Evolutionary conservation across 2,329 filamentous ascomycete species (phyloP), one percentile per base, ranked within the genome.

Genomic region (Colletotrichum sp.): DNA sequence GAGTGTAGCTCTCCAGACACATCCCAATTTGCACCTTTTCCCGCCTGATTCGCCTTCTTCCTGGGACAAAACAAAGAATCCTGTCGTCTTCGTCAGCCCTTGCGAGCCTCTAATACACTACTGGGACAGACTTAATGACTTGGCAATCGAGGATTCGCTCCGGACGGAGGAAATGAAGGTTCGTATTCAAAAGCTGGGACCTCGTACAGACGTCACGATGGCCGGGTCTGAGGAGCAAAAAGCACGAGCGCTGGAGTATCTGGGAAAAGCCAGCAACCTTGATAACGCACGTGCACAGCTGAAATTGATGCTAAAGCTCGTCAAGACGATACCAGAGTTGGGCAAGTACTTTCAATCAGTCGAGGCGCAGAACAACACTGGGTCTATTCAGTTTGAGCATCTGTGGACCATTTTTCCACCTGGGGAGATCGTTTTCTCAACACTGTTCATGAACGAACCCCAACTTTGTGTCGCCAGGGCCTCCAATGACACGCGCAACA

Each of bases 371-470:
- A 49, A 44, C 36, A 66, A 49, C 36, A 28, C 34, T 10, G 9
- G 36, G 8, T 66, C 13, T 28, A 28, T 66, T 16, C 36, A 66
- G 0, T 91, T 88, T 69, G 84, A 87, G 12, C 86, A 91, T 65
- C 82, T 88, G 9, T 90, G 88, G 89, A 87, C 87, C 15, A 85
- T 91, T 21, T 89, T 90, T 79, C 84, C 86, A 60, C 89, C 89
- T 1, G 87, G 86, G 1, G 83, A 81, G 52, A 83, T 83, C 5
- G 79, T 90, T 5, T 85, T 86, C 68, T 83, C 85, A 1, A 79
- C 81, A 10, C 82, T 84, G 63, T 87, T 86, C 77, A 82, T 78
- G 67, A 79, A 82, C 15, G 18, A 66, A 39, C 63, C 36, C 7
- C 63, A 66, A 7, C 15, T 32, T 7, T 66, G 32, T 26, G 52